Conservation (phyloP, 1,284 basidiomycete species). For the Ustilago tritici region DNA sequence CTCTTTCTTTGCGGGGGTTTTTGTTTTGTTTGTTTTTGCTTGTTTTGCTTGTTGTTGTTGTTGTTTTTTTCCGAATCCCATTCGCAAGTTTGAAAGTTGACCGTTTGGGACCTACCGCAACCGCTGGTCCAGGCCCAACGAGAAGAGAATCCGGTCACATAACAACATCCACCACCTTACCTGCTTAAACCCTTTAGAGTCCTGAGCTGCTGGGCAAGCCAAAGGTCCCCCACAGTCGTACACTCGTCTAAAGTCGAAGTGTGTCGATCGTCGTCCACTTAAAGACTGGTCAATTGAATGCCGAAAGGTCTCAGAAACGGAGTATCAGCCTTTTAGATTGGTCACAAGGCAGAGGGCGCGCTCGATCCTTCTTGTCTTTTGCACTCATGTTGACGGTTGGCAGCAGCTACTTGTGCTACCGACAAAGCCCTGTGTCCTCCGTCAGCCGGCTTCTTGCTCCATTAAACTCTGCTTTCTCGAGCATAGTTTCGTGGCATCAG, state of each 20-base stretch:
- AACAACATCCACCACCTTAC: conserved; percentile 12
- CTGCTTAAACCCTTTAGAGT: conserved; percentile 2
- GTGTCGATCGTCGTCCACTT: not conserved
- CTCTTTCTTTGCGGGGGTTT: not conserved
- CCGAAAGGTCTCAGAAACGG: not conserved
- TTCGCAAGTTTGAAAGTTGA: not conserved
- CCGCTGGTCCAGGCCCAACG: not conserved
- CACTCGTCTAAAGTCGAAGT: not conserved
- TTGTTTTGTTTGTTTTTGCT: too few relatives aligned
- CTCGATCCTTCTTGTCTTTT: not conserved
- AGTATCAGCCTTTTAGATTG: not conserved
- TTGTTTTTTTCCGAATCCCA: not conserved
- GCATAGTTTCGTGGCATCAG: conserved; percentile 4
- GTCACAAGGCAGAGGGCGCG: not conserved
- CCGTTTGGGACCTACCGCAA: not conserved
- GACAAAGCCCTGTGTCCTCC: not conserved
- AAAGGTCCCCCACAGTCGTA: not conserved
- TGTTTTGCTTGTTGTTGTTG: not conserved
- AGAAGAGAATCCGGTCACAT: not conserved
- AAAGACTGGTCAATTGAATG: not conserved
- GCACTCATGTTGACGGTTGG: not conserved
- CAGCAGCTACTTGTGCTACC: not conserved
- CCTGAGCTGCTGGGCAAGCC: not conserved
- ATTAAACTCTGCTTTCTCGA: not conserved
- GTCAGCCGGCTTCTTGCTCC: not conserved